Percentiles rank a stretch among this genome's conserved stretches.
Evolutionary conservation across 2,329 filamentous ascomycete species (phyloP).

Genomic region (Exophiala spinifera): DNA sequence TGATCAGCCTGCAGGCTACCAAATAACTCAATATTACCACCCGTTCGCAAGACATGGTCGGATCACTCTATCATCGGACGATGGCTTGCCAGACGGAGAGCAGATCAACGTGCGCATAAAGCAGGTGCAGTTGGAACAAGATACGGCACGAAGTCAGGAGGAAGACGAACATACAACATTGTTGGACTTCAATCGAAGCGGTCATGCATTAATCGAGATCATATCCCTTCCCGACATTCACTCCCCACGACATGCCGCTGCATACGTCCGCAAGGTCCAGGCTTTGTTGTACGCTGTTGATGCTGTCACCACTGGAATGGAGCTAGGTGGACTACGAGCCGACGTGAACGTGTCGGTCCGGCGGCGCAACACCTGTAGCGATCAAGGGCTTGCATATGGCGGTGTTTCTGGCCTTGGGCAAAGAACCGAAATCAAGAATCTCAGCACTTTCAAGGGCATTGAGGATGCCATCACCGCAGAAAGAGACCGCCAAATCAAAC

Average conservation of each 20-base stretch:
- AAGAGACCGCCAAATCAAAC: constrained; percentile 77
- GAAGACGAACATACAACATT: constrained; percentile 71
- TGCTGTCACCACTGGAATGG: constrained; percentile 88
- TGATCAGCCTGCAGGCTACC: constrained; percentile 94
- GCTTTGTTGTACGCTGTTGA: constrained; percentile 73
- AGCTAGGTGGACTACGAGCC: constrained; percentile 81
- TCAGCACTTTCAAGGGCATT: constrained; percentile 90
- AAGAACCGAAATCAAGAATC: constrained; percentile 94
- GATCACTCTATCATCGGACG: constrained; percentile 73
- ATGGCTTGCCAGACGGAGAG: constrained; percentile 68
- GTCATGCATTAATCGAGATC: constrained; percentile 87
- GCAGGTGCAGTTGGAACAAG: constrained; percentile 95
- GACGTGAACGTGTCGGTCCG: constrained; percentile 93
- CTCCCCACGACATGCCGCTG: constrained; percentile 79
- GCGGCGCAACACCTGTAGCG: constrained; percentile 51
- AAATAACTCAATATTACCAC: constrained; percentile 94
- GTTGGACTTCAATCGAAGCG: constrained; percentile 91
- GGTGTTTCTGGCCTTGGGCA: constrained; percentile 69
- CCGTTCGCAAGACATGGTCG: constrained; percentile 67
- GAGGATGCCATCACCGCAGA: constrained; percentile 93
- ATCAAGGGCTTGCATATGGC: constrained; percentile 49
- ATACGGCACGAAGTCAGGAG: constrained; percentile 89
- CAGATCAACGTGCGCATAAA: constrained; percentile 76
- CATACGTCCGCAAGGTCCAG: constrained; percentile 86
- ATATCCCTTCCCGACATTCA: constrained; percentile 90